A percentile compares a stretch with the other conserved stretches of the same genome.
Conservation (phyloP, 257 asterid genomes). For the Jasminum sambac region DNA sequence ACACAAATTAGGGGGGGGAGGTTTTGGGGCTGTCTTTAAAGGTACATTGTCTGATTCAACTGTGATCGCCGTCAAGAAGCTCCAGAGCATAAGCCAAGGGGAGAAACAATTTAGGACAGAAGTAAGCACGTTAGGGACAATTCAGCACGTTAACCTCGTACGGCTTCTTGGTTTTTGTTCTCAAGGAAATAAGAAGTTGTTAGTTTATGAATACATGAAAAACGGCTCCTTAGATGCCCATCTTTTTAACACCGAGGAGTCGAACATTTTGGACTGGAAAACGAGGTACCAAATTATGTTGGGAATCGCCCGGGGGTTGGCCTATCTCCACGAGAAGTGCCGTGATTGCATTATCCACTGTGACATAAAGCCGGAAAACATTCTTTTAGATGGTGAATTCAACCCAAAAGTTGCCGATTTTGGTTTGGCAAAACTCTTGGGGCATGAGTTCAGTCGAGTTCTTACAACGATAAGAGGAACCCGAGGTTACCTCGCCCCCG, state of each 20-base stretch:
- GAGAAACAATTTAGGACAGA: constrained; percentile 61
- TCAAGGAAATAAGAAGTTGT: constrained; percentile 37
- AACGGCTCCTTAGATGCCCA: constrained; percentile 45
- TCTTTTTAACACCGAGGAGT: constrained; percentile 37
- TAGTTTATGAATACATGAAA: constrained; percentile 52
- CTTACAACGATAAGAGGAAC: constrained; percentile 53
- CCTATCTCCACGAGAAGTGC: constrained; percentile 60
- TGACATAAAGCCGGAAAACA: constrained; percentile 57
- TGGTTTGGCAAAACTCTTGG: constrained; percentile 60
- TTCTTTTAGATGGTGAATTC: constrained; percentile 39
- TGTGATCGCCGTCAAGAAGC: constrained; percentile 52
- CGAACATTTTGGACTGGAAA: constrained; percentile 41
- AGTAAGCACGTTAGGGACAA: constrained; percentile 58
- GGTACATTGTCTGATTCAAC: constrained; percentile 49
- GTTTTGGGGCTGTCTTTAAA: constrained; percentile 54
- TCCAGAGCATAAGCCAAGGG: constrained; percentile 51
- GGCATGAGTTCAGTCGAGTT: constrained; percentile 47
- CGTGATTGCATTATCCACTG: constrained; percentile 54
- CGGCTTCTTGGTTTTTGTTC: constrained; percentile 56
- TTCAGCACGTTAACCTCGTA: constrained; percentile 58
- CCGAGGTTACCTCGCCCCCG: constrained; percentile 57
- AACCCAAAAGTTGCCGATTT: constrained; percentile 60
- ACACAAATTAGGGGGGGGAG: constrained; percentile 52
- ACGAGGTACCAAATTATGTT: constrained; percentile 47
- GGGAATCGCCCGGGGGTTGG: constrained; percentile 58